These are phyloP conservation scores for Oehlia diaphana DNA, from an alignment of 192 early-diverging fungal genomes.

Conservation along the genomic window DNA sequence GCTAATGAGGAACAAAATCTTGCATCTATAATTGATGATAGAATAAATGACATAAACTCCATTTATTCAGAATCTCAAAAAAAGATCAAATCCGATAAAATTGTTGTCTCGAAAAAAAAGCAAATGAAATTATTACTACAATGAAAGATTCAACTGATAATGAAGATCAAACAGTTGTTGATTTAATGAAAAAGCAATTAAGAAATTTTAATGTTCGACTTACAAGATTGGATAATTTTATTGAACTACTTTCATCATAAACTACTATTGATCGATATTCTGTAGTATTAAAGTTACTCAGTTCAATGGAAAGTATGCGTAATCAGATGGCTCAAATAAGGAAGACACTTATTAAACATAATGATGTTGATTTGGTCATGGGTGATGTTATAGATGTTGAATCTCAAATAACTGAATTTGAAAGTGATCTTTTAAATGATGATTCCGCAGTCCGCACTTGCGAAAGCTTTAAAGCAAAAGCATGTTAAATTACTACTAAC, in stretches of 20 bases:
- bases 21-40: background rate
- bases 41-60: background rate
- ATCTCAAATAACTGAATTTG: constrained; percentile 10
- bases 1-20: constrained; percentile 24
- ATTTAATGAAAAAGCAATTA: constrained; percentile 25
- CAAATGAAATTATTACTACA: constrained; percentile 1
- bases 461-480: constrained; percentile 22
- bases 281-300: background rate
- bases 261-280: constrained; percentile 22
- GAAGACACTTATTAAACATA: constrained; percentile 15
- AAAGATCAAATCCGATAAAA: background rate
- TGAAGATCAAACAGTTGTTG: constrained; percentile 17
- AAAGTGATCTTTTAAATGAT: constrained; percentile 10
- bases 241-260: constrained; percentile 10
- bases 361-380: constrained; percentile 23
- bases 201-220: constrained; percentile 9
- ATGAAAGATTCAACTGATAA: constrained; percentile 23
- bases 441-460: constrained; percentile 20
- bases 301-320: constrained; percentile 7
- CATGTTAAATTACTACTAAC: constrained; percentile 23
- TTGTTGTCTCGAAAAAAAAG: constrained; percentile 22
- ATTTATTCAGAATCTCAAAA: background rate
- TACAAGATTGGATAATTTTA: constrained; percentile 15
- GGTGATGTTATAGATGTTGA: constrained; percentile 12
- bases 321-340: constrained; percentile 17